Evolutionary conservation across 2,329 filamentous ascomycete species (phyloP).

Genomic region (Pseudogymnoascus sp.): DNA sequence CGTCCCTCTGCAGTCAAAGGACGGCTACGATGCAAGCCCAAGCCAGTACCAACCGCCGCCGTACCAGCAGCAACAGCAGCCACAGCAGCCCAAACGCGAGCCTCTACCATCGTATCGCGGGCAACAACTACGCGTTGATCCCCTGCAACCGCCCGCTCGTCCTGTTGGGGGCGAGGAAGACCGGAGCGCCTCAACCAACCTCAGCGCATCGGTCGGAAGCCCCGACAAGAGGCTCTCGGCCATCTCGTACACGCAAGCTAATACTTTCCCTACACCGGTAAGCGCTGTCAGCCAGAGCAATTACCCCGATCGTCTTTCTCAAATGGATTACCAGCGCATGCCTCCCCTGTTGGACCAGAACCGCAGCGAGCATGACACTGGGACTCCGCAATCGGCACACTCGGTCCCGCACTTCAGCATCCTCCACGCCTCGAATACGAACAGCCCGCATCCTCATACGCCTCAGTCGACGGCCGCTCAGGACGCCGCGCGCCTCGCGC

Average conservation of each 20-base stretch:
- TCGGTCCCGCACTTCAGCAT: constrained; percentile 51
- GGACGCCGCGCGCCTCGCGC: constrained; percentile 25
- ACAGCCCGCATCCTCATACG: constrained; percentile 37
- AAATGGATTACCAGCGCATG: constrained; percentile 52
- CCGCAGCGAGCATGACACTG: constrained; percentile 47
- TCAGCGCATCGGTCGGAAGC: constrained; percentile 50
- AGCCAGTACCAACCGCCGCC: constrained; percentile 47
- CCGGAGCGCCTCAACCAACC: constrained; percentile 50
- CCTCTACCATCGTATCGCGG: constrained; percentile 53
- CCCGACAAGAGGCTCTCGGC: constrained; percentile 57
- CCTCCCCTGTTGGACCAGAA: constrained; percentile 53
- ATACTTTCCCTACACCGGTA: constrained; percentile 54
- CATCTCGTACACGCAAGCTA: constrained; percentile 42
- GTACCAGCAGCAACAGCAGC: constrained; percentile 20
- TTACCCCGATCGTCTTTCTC: constrained; percentile 31
- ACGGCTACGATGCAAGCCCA: constrained; percentile 43
- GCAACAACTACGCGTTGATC: constrained; percentile 54
- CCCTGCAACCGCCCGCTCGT: constrained; percentile 45
- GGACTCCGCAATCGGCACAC: constrained; percentile 36
- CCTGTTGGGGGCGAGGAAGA: constrained; percentile 51
- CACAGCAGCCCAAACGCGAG: constrained; percentile 39
- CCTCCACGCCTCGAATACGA: constrained; percentile 43
- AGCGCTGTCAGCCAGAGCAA: constrained; percentile 42
- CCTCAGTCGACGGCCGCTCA: constrained; percentile 23
- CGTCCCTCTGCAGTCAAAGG: constrained; percentile 78